Evolutionary conservation across 805 yeast species (phyloP), one percentile per base, ranked within the genome.

Genomic region (Monosporozyma solicola): DNA sequence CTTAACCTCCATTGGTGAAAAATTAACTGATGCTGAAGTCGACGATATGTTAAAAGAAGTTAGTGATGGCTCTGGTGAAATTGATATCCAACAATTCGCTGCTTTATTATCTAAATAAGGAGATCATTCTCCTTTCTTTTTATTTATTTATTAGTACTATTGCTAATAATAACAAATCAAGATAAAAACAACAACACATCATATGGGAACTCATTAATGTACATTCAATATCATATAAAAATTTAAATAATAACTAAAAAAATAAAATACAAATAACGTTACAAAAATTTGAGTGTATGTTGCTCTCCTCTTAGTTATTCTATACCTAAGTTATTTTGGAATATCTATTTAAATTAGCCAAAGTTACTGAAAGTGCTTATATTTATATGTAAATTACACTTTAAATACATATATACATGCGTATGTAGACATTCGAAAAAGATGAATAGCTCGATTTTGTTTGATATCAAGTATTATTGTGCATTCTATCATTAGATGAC

Each of bases 31-130:
- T 63, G 95, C 92, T 52, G 99, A 94, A 72, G 98, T 95, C 51
- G 95, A 89, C 65, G 96, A 90, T 72, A 94, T 94, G 97, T 81
- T 94, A 67, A 83, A 85, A 67, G 99, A 94, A 71, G 97, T 97
- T 53, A 83, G 92, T 57, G 89, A 88, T 71, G 92, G 95, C 58
- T 96, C 95, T 61, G 99, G 99, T 55, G 96, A 89, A 74, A 94
- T 94, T 66, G 95, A 94, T 70, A 94, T 94, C 71, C 88, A 87
- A 67, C 99, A 94, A 75, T 94, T 94, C 70, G 92, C 97, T 58
- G 91, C 89, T 67, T 80, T 92, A 60, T 80, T 92, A 71, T 85
- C 91, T 55, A 85, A 85, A 76, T 86, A 76, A 50, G 41, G 11
- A 13, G 6, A 11, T 11, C 24, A 5, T 4, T 11, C 16, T 43